phyloP scores from a whole-genome alignment of 2,329 filamentous ascomycete species.

The Stagonosporopsis chrysanthemi region DNA sequence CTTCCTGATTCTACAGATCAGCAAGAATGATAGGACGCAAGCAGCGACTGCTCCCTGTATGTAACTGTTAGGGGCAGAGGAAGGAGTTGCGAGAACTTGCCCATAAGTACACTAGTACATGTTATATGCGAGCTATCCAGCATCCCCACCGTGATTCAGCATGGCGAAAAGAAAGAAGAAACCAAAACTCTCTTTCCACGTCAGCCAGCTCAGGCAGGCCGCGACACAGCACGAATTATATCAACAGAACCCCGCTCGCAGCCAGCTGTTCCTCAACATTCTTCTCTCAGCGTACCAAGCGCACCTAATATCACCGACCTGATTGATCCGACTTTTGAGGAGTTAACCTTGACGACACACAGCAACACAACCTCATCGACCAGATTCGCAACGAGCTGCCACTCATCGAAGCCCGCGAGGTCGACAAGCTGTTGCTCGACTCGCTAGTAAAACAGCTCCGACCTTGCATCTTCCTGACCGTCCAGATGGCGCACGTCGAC shows the following conservation, averaged over 20 bases:
- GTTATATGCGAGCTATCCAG: not conserved
- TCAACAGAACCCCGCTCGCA: not conserved
- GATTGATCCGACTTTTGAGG: not conserved
- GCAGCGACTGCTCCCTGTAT: too few relatives aligned
- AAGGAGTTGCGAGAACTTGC: too few relatives aligned
- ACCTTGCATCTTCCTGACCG: not conserved
- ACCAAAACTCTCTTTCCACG: not conserved
- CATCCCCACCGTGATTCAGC: not conserved
- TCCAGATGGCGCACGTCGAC: not conserved
- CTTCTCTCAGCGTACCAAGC: not conserved
- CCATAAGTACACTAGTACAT: too few relatives aligned
- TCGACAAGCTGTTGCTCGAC: not conserved
- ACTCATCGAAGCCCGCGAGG: not conserved
- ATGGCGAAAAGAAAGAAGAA: not conserved
- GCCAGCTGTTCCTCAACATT: not conserved
- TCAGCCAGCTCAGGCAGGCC: not conserved
- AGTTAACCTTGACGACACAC: not conserved
- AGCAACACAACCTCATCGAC: not conserved
- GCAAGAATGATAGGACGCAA: too few relatives aligned
- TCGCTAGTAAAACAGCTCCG: not conserved
- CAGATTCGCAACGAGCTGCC: not conserved
- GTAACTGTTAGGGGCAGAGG: too few relatives aligned
- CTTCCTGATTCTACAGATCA: too few relatives aligned
- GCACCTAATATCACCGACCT: not conserved
- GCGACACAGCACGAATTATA: not conserved